A percentile compares a stretch with the other conserved stretches of the same genome.
Conservation (phyloP, 805 yeast species). For the Schizosaccharomyces lindneri region DNA sequence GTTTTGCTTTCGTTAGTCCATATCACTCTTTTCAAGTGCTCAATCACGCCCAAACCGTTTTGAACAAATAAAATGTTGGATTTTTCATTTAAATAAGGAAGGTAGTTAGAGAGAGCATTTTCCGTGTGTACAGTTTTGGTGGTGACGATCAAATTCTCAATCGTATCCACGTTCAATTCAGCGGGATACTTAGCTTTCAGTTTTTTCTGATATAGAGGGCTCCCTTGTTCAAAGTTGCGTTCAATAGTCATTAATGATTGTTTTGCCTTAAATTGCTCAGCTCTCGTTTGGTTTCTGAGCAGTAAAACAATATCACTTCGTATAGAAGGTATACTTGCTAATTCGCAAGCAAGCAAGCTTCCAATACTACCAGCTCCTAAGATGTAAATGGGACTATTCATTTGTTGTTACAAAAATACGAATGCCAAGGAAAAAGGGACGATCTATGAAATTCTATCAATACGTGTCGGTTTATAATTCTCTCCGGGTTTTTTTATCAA, state of each 20-base stretch:
- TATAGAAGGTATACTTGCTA: conserved; percentile 3
- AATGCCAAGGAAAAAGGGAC: no score
- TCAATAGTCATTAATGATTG: neutral
- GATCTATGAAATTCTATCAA: no score
- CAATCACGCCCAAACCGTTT: neutral
- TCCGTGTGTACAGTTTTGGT: neutral
- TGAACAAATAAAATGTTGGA: neutral
- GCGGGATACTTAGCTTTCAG: neutral
- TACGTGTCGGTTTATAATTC: no score
- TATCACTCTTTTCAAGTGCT: neutral
- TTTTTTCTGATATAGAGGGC: neutral
- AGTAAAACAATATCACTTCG: neutral
- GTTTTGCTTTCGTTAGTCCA: neutral
- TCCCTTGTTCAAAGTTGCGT: neutral
- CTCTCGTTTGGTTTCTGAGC: neutral
- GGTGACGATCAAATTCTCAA: neutral
- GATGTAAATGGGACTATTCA: conserved; percentile 10
- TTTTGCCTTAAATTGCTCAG: neutral
- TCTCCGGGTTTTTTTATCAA: no score
- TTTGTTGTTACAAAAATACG: neutral
- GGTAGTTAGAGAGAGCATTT: neutral
- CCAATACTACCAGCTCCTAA: conserved; percentile 35
- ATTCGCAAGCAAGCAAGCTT: conserved; percentile 23
- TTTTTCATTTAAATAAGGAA: neutral
- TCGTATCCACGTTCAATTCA: neutral